Percentiles rank a stretch among this genome's conserved stretches.
These are phyloP conservation scores for Leucocoprinus birnbaumii DNA, from an alignment of 768 basidiomycete species.

Conservation along the genomic window DNA sequence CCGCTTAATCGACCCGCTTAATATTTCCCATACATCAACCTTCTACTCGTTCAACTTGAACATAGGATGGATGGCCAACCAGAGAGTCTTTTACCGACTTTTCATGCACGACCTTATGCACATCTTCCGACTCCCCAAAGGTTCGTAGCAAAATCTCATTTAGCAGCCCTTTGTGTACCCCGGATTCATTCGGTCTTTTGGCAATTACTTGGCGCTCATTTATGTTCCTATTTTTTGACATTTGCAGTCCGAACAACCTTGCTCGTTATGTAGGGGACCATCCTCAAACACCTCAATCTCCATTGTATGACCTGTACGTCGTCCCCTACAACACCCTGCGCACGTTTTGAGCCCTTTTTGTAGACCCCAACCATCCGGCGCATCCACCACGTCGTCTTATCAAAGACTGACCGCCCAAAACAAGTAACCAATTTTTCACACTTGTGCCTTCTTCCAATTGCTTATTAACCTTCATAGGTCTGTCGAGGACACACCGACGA, in stretches of 20 bases:
- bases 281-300: conserved; percentile 15
- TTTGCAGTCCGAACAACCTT: conserved; percentile 16
- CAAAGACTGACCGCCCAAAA: conserved; percentile 11
- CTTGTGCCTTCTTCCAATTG: conserved; percentile 10
- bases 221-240: conserved; percentile 7
- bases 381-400: conserved; percentile 9
- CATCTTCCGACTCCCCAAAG: conserved; percentile 37
- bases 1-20: not conserved
- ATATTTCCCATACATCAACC: not conserved
- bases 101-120: conserved; percentile 22
- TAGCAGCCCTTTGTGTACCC: not conserved
- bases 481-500: conserved; percentile 18
- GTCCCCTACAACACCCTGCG: not conserved
- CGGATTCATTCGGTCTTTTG: not conserved
- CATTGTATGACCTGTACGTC: conserved; percentile 12
- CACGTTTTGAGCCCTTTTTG: not conserved
- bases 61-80: conserved; percentile 14
- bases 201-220: conserved; percentile 5
- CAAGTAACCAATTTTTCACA: conserved; percentile 13
- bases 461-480: conserved; percentile 13
- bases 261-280: conserved; percentile 11
- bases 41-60: conserved; percentile 1
- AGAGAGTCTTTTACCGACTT: conserved; percentile 18
- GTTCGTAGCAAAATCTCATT: conserved; percentile 14
- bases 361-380: not conserved